Conservation (phyloP, 345 rosid genomes). For the Hibiscus syriacus region DNA sequence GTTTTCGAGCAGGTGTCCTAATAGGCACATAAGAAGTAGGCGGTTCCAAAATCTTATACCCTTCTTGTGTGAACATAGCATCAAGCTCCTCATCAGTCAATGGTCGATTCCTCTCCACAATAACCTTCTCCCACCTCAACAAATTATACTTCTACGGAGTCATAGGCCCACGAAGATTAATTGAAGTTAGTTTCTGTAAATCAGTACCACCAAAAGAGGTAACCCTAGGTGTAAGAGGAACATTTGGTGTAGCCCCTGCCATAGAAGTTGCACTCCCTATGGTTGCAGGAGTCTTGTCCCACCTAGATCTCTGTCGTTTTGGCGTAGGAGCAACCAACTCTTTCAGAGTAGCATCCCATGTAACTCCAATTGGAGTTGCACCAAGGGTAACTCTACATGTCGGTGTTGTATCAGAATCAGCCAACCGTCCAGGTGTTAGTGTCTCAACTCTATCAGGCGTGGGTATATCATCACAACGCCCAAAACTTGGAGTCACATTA, state of each 20-base stretch:
- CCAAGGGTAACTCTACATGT: slow-evolving; percentile 79
- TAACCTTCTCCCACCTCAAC: slow-evolving; percentile 96
- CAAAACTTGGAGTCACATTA: slow-evolving; percentile 73
- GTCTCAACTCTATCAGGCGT: slow-evolving; percentile 84
- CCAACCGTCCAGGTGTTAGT: slow-evolving; percentile 87
- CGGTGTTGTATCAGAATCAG: slow-evolving; percentile 93
- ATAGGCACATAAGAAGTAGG: slow-evolving; percentile 97
- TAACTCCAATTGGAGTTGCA: slow-evolving; percentile 94
- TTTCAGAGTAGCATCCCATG: too few relatives aligned
- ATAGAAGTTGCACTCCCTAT: slow-evolving; percentile 95
- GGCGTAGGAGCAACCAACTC: too few relatives aligned
- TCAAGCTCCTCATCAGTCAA: slow-evolving; percentile 96
- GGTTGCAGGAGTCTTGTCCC: slow-evolving; percentile 98
- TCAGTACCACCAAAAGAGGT: slow-evolving; percentile 85
- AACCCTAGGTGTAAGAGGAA: slow-evolving; percentile 79
- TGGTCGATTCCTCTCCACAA: slow-evolving; percentile 94
- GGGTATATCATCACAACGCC: slow-evolving; percentile 89
- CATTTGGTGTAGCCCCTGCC: too few relatives aligned
- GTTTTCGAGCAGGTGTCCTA: slow-evolving; percentile 86
- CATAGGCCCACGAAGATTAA: too few relatives aligned
- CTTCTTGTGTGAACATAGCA: slow-evolving; percentile 86
- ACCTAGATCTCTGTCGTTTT: too few relatives aligned
- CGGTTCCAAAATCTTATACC: slow-evolving; percentile 87
- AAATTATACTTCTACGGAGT: slow-evolving; percentile 74
- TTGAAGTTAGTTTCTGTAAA: slow-evolving; percentile 84